Evolutionary conservation across 148 eudicot species (phyloP).

Genomic region (Vaccinium myrtillus): DNA sequence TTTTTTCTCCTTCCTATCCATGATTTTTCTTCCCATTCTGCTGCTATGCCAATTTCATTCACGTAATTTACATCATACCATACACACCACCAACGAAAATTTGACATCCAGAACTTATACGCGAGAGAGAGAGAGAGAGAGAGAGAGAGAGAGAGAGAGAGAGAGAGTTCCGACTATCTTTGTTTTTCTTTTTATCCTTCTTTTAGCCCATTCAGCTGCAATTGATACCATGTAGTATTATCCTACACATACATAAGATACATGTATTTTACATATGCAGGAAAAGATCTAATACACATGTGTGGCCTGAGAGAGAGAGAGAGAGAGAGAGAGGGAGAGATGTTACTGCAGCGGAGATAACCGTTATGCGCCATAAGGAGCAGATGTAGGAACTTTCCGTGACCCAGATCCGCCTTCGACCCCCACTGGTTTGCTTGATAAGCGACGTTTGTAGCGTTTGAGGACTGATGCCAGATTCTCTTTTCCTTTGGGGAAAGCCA

Average conservation of each 20-base stretch:
- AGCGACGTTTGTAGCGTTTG: constrained; percentile 85
- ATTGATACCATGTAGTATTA: neutral
- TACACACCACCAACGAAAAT: neutral
- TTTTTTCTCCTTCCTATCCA: neutral
- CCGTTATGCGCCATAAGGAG: neutral
- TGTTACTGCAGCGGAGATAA: neutral
- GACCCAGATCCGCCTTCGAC: constrained; percentile 31
- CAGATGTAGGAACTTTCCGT: neutral
- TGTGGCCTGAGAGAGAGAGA: neutral
- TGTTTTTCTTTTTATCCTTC: neutral
- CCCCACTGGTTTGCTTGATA: constrained; percentile 60
- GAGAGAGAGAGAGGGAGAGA: neutral
- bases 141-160: neutral
- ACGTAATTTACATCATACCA: neutral
- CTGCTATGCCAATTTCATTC: neutral
- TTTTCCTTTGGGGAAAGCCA: constrained; percentile 94
- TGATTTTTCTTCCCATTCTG: neutral
- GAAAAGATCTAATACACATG: constrained; percentile 1
- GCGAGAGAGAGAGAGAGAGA: neutral
- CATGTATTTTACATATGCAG: neutral
- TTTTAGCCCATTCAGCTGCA: neutral
- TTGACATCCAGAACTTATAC: neutral
- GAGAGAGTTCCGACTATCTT: neutral
- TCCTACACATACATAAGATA: neutral
- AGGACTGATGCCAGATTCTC: constrained; percentile 92